A percentile compares a stretch with the other conserved stretches of the same genome.
Evolutionary conservation across 306 rosid genomes (phyloP).

Genomic region (Urtica urens): DNA sequence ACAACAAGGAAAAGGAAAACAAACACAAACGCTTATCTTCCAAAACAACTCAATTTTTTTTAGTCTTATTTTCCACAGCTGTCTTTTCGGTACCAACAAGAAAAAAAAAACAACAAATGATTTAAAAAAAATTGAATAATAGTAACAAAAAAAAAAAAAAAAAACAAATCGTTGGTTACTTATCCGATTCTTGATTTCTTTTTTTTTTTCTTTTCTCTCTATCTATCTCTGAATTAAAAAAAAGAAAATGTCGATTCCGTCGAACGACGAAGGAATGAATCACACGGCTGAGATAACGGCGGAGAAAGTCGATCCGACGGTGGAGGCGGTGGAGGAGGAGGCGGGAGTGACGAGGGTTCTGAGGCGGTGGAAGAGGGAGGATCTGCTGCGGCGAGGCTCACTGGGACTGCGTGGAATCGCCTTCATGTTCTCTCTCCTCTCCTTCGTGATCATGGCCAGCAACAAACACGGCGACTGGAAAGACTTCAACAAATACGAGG

Average conservation of each 20-base stretch:
- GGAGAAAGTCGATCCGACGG: too few relatives aligned
- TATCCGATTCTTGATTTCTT: background rate
- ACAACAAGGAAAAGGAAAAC: background rate
- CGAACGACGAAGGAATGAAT: slow-evolving; percentile 5
- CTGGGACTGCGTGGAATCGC: slow-evolving; percentile 43
- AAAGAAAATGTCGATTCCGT: slow-evolving; percentile 29
- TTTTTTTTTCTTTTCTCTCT: background rate
- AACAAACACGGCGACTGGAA: slow-evolving; percentile 57
- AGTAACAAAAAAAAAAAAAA: background rate
- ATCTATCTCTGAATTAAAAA: background rate
- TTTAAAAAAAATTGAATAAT: background rate
- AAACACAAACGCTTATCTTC: background rate
- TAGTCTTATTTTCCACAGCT: background rate
- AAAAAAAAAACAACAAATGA: background rate
- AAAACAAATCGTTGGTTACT: background rate
- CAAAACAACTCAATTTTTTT: background rate
- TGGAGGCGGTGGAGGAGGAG: background rate
- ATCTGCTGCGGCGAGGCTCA: slow-evolving; percentile 39
- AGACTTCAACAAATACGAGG: slow-evolving; percentile 49
- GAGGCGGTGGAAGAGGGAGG: slow-evolving; percentile 58
- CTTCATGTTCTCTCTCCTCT: slow-evolving; percentile 43
- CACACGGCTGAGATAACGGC: slow-evolving; percentile 1
- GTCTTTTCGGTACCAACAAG: background rate
- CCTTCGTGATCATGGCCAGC: slow-evolving; percentile 45
- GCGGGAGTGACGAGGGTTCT: slow-evolving; percentile 25